Conservation (phyloP, 2,329 filamentous ascomycete species). For the Shiraia sp. region DNA sequence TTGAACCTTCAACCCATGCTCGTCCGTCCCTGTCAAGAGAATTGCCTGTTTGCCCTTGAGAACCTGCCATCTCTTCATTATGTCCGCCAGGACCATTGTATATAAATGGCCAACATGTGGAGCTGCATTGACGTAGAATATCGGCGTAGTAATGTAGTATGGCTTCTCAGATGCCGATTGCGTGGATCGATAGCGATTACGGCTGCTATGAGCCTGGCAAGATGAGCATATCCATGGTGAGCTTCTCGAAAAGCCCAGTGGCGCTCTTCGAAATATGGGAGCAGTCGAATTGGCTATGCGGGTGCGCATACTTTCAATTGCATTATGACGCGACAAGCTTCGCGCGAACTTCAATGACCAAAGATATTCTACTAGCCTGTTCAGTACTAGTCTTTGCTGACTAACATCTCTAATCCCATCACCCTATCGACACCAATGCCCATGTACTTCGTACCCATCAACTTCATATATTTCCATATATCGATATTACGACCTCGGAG, state of each 20-base stretch:
- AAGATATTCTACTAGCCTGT: not conserved
- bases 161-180: constrained; percentile 63
- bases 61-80: constrained; percentile 87
- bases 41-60: constrained; percentile 73
- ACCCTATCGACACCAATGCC: not conserved
- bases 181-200: constrained; percentile 21
- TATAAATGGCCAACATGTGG: constrained; percentile 96
- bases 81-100: constrained; percentile 86
- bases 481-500: no score
- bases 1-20: constrained; percentile 97
- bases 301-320: constrained; percentile 35
- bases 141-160: constrained; percentile 93
- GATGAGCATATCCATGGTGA: constrained; percentile 29
- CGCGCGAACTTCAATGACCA: constrained; percentile 21
- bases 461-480: not conserved
- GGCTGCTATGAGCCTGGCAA: constrained; percentile 21
- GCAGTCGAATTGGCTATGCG: constrained; percentile 22
- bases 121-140: constrained; percentile 98
- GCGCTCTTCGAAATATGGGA: constrained; percentile 20
- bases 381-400: constrained; percentile 2
- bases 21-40: constrained; percentile 90
- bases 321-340: constrained; percentile 15
- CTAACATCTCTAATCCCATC: not conserved
- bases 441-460: not conserved
- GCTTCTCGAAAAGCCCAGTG: constrained; percentile 14